These are phyloP conservation scores for Cyberlindnera subsufficiens DNA, from an alignment of 805 yeast genomes.

Conservation along the genomic window DNA sequence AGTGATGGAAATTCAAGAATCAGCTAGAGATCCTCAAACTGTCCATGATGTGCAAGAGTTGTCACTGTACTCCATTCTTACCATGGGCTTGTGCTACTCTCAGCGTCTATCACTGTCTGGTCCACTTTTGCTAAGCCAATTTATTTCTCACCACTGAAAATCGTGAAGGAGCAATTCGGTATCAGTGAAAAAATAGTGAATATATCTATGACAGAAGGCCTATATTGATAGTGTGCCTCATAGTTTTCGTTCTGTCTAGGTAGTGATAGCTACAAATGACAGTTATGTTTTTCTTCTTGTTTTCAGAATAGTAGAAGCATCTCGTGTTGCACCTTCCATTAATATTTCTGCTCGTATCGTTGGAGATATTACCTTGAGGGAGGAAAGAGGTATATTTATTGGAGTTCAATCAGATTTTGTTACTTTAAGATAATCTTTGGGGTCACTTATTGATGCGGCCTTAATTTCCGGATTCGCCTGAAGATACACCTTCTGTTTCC, in stretches of 20 bases:
- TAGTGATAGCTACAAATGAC: constrained; percentile 58
- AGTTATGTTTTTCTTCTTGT: constrained; percentile 58
- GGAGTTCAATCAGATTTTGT: constrained; percentile 63
- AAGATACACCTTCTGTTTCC: constrained; percentile 76
- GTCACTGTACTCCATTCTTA: too few species aligned
- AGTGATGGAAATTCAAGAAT: too few species aligned
- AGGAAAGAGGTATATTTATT: constrained; percentile 63
- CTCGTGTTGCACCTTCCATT: constrained; percentile 70
- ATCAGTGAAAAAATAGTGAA: constrained; percentile 56
- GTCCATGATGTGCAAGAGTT: too few species aligned
- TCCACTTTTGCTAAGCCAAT: constrained; percentile 73
- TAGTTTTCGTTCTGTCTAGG: constrained; percentile 54
- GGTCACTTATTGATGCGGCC: constrained; percentile 60
- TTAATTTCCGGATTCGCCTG: constrained; percentile 46
- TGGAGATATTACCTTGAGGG: constrained; percentile 65
- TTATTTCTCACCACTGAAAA: constrained; percentile 70
- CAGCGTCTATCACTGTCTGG: constrained; percentile 42
- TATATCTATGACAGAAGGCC: constrained; percentile 74
- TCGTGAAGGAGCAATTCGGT: constrained; percentile 47
- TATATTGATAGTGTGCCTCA: constrained; percentile 45
- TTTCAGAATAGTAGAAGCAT: constrained; percentile 67
- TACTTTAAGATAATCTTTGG: constrained; percentile 69
- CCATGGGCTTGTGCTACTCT: constrained; percentile 1
- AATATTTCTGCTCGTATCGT: constrained; percentile 65
- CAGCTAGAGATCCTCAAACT: too few species aligned